Conservation (phyloP, 2,329 filamentous ascomycete species). For the Sarocladium oryzae region DNA sequence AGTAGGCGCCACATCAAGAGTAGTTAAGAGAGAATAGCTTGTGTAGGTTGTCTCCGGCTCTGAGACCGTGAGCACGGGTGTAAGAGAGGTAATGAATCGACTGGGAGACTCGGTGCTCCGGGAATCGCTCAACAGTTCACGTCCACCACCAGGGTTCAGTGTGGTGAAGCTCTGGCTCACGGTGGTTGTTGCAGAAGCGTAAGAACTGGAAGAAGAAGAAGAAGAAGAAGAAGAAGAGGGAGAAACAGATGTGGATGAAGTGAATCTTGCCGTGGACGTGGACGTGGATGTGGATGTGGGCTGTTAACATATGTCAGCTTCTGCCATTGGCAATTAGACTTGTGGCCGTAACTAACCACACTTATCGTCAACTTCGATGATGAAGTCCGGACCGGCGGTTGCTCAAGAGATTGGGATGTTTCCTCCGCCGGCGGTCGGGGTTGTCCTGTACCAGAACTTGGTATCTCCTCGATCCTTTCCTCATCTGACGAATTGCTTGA, state of each 20-base stretch:
- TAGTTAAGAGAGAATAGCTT: not conserved
- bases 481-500: not conserved
- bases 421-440: not conserved
- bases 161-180: constrained; percentile 6
- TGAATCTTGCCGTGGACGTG: too few species aligned
- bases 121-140: not conserved
- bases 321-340: too few species aligned
- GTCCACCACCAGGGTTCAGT: not conserved
- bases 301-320: too few species aligned
- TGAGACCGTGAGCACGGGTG: not conserved
- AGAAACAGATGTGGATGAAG: too few species aligned
- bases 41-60: constrained; percentile 7
- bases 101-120: not conserved
- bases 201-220: not conserved
- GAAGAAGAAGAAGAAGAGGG: too few species aligned
- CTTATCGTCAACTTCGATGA: not conserved
- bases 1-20: not conserved
- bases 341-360: too few species aligned
- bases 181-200: not conserved
- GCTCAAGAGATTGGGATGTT: too few species aligned
- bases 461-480: not conserved
- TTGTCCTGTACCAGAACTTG: too few species aligned
- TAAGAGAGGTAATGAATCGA: constrained; percentile 3
- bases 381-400: not conserved
- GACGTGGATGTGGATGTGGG: too few species aligned